phyloP scores from a whole-genome alignment of 208 protist genomes.

The Leishmania turanica region DNA sequence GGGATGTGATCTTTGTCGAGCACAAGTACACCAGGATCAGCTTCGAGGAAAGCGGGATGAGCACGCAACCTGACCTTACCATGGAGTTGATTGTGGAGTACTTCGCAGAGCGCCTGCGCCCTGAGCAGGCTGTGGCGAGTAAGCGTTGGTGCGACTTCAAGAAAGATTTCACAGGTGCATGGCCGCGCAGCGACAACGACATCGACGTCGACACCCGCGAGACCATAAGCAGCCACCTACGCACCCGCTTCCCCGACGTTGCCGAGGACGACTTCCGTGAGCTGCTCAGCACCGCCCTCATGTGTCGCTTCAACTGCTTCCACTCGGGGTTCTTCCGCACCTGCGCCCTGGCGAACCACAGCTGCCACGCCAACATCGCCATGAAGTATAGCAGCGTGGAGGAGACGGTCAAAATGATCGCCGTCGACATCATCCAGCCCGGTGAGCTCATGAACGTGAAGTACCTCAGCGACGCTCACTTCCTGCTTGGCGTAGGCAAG shows the following conservation, averaged over 20 bases:
- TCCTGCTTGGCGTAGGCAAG: conserved; percentile 77
- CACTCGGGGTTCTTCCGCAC: conserved; percentile 86
- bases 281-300: conserved; percentile 64
- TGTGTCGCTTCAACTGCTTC: conserved; percentile 91
- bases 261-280: conserved; percentile 51
- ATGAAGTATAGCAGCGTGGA: conserved; percentile 79
- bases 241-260: conserved; percentile 45
- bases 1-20: conserved; percentile 77
- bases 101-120: conserved; percentile 67
- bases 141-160: conserved; percentile 53
- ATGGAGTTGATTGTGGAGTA: conserved; percentile 60
- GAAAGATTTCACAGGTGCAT: conserved; percentile 73
- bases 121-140: conserved; percentile 46
- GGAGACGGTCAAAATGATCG: conserved; percentile 77
- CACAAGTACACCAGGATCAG: conserved; percentile 58
- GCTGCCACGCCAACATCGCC: conserved; percentile 85
- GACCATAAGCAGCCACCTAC: conserved; percentile 41
- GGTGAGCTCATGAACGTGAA: conserved; percentile 88
- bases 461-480: conserved; percentile 85
- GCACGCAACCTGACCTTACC: conserved; percentile 38
- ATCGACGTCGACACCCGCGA: conserved; percentile 51
- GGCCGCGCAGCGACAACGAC: conserved; percentile 67
- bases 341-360: conserved; percentile 88
- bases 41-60: conserved; percentile 51
- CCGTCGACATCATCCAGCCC: conserved; percentile 59